Base-by-base conservation (phyloP, 164 flowering plant genomes). In the Cinnamomum micranthum region DNA sequence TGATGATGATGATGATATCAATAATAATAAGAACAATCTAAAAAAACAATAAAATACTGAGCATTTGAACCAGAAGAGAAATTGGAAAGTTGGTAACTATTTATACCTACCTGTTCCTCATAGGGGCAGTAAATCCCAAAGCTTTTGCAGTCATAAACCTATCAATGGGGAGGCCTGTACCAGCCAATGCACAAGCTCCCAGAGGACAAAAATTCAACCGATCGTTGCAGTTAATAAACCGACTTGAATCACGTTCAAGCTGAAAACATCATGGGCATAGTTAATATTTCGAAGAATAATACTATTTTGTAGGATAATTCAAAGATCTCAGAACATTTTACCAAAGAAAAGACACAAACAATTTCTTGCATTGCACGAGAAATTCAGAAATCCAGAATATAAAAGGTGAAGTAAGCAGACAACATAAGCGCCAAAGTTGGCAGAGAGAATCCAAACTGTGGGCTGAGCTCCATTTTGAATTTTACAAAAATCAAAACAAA, bases 161-260 rank as follows among this genome's bases (percentile, higher is more conserved):
- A 78, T 94, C 91, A 78, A 96, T 94, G 20, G 97, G 97, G 71
- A 96, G 91, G 73, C 99, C 97, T 74, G 99, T 96, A 41, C 99
- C 99, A 75, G 99, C 99, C 84, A 96, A 84, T 67, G 99, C 99
- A 84, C 99, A 94, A 58, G 99, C 97, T 72, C 99, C 99, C 58
- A 96, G 82, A 63, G 99, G 99, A 79, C 88, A 91, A 79, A 90
- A 87, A 76, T 96, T 96, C 80, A 96, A 73, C 71, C 98, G 85
- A 63, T 50, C 84, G 84, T 84, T 87, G 86, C 98, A 94, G 81
- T 91, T 93, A 69, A 80, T 71, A 65, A 92, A 83, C 23, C 98
- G 99, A 52, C 89, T 87, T 73, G 86, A 88, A 87, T 96, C 99
- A 75, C 98, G 98, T 63, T 92, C 99, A 75, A 96, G 96, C 99